Conservation (phyloP, 352 stramenopile species). For the Phytopythium boreale region DNA sequence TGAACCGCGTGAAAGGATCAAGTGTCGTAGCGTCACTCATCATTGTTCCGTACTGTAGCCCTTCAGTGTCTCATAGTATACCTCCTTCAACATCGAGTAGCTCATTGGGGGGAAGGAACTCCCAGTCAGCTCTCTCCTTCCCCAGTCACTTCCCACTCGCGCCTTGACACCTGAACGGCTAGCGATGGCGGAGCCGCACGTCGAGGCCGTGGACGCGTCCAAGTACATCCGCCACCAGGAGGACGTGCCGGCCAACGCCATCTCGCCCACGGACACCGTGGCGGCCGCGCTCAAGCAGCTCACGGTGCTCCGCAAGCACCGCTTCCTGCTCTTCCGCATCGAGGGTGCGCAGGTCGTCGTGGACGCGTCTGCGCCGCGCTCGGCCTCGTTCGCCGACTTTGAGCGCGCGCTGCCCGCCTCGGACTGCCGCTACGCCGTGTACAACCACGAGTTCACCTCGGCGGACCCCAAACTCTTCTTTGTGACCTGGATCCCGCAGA, state of each 20-base stretch:
- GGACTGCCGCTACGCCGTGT: slow-evolving; percentile 85
- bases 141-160: no score
- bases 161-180: not conserved
- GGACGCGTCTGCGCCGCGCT: slow-evolving; percentile 44
- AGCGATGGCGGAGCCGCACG: slow-evolving; percentile 71
- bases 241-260: slow-evolving; percentile 64
- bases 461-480: slow-evolving; percentile 85
- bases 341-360: slow-evolving; percentile 64
- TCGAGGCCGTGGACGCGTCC: slow-evolving; percentile 64
- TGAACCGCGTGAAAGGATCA: no score
- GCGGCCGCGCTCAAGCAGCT: slow-evolving; percentile 75
- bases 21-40: no score
- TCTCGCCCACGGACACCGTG: slow-evolving; percentile 56
- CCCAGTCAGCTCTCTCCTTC: no score
- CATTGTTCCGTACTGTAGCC: not conserved
- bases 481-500: slow-evolving; percentile 79
- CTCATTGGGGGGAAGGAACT: no score
- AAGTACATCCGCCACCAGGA: slow-evolving; percentile 64
- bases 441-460: slow-evolving; percentile 78
- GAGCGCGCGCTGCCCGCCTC: slow-evolving; percentile 56
- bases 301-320: slow-evolving; percentile 84
- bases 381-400: slow-evolving; percentile 57
- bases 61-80: not conserved
- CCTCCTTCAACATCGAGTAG: not conserved
- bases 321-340: slow-evolving; percentile 83